A percentile compares a stretch with the other conserved stretches of the same genome.
Conservation (phyloP, 2,329 filamentous ascomycete species). For the Calonectria hongkongensis region DNA sequence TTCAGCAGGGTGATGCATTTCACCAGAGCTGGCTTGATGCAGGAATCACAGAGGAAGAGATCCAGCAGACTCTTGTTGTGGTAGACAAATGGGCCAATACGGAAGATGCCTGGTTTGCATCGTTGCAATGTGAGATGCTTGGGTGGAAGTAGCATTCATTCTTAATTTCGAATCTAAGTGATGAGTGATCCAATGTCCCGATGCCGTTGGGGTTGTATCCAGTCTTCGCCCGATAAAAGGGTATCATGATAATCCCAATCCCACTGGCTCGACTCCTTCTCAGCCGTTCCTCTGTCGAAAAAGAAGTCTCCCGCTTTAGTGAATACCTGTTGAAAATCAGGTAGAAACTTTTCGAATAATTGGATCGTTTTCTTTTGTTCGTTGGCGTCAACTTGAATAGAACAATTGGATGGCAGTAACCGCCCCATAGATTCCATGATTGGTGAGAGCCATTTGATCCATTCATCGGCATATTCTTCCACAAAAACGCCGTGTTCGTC, state of each 20-base stretch:
- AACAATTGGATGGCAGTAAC: background rate
- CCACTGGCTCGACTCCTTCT: background rate
- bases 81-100: constrained; percentile 40
- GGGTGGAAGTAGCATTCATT: constrained; percentile 29
- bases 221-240: background rate
- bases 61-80: constrained; percentile 35
- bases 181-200: no score
- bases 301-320: background rate
- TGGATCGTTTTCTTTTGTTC: background rate
- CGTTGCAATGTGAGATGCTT: constrained; percentile 37
- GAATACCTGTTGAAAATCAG: background rate
- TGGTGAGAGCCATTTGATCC: background rate
- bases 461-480: background rate
- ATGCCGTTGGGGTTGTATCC: no score
- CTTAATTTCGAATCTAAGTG: background rate
- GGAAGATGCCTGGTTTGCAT: constrained; percentile 41
- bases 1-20: constrained; percentile 24
- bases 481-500: no score
- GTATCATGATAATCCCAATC: background rate
- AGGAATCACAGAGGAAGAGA: constrained; percentile 42
- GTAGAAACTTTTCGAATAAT: background rate
- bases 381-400: background rate
- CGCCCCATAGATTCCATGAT: background rate
- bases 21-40: constrained; percentile 37
- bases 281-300: background rate